Conservation (phyloP, 305 asterid species). For the Solanum hybrid region DNA sequence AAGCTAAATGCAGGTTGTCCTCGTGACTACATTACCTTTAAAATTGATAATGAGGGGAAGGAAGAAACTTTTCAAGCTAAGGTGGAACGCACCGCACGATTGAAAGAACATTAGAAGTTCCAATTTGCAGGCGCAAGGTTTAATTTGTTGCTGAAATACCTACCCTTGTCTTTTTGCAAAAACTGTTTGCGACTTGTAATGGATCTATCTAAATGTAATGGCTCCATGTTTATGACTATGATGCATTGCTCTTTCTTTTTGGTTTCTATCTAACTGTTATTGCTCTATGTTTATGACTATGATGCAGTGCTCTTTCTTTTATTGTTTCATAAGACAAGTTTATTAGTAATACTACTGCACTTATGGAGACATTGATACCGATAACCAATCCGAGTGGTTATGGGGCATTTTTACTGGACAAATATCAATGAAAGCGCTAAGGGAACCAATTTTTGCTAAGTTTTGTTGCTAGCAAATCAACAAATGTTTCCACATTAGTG, state of each 20-base stretch:
- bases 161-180: neutral
- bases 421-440: too few species aligned
- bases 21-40: neutral
- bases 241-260: too few species aligned
- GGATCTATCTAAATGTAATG: neutral
- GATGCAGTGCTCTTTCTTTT: too few species aligned
- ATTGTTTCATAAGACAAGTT: too few species aligned
- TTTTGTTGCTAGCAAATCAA: too few species aligned
- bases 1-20: neutral
- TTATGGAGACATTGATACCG: too few species aligned
- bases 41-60: neutral
- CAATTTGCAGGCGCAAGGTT: neutral
- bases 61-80: neutral
- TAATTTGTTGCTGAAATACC: neutral
- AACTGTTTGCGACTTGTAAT: neutral
- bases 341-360: too few species aligned
- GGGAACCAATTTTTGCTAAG: too few species aligned
- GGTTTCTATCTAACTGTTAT: too few species aligned
- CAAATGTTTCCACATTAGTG: too few species aligned
- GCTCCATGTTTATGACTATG: neutral
- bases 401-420: neutral
- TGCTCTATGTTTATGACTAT: too few species aligned
- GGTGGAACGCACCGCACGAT: neutral
- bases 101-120: neutral
- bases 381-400: too few species aligned